Base-by-base conservation (phyloP, 306 rosid species). In the Medicago lupulina region DNA sequence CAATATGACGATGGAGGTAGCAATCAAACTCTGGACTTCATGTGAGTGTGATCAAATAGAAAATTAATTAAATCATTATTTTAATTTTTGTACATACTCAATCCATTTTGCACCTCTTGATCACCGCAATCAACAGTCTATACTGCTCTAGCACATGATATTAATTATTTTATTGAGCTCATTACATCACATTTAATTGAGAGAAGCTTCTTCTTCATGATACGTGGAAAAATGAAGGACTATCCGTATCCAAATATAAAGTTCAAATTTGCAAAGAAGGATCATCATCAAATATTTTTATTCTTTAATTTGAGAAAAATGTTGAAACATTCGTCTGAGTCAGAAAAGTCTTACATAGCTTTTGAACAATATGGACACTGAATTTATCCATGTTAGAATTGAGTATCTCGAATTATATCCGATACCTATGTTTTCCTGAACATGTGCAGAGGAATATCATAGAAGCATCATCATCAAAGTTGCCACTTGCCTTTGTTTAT, bases 371-470 rank as follows among this genome's bases (percentile, higher is more conserved):
- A 58, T 58, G 39, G 17, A 28, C 18, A 28, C 1, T 14, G 70
- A 63, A 63, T 53, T 53, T 15, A 28, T 28, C 25, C 62, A 70
- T 18, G 74, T 71, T 23, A 53, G 66, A 13, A 28, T 53, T 34
- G 21, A 9, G 70, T 43, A 79, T 79, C 31, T 74, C 14, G 44
- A 73, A 73, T 80, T 39, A 19, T n/a, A 34, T 74, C 16, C 10
- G 17, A 44, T 58, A 59, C 40, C 71, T 67, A 46, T 73, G 60
- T 73, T 55, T 65, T 41, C 47, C 74, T 54, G 10, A 55, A 79
- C 70, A 68, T 28, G 70, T 69, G 79, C 71, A 67, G 17, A 58
- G 46, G 75, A 47, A 73, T 73, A 79, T 47, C 59, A 72, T 25
- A 25, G 36, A 71, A 71, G 25, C 67, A 38, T 23, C 73, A 39